Evolutionary conservation across 371 early-diverging fungal species (phyloP).

Genomic region (Zopfochytrium polystomum): DNA sequence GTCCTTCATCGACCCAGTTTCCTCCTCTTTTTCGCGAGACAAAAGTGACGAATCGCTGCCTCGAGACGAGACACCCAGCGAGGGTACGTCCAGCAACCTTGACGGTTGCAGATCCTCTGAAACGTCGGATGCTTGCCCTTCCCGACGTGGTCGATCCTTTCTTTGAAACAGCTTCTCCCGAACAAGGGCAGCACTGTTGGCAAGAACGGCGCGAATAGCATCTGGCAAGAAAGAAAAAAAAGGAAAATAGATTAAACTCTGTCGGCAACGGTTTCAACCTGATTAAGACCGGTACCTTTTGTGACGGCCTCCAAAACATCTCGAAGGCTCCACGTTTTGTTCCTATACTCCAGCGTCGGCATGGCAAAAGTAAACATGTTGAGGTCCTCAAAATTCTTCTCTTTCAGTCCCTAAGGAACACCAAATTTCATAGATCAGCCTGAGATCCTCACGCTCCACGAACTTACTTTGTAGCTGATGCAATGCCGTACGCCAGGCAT

Average conservation of each 20-base stretch:
- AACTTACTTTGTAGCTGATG: constrained; percentile 61
- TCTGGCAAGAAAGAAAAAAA: too few species aligned
- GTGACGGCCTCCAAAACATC: constrained; percentile 65
- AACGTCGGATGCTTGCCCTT: too few species aligned
- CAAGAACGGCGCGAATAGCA: constrained; percentile 57
- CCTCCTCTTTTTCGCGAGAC: too few species aligned
- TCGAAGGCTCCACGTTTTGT: constrained; percentile 72
- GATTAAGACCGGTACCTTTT: constrained; percentile 40
- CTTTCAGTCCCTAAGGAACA: constrained; percentile 55
- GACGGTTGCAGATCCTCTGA: too few species aligned
- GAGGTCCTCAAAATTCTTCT: constrained; percentile 71
- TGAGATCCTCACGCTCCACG: not conserved
- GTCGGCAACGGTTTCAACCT: too few species aligned
- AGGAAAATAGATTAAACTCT: too few species aligned
- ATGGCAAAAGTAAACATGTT: constrained; percentile 65
- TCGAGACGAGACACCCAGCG: too few species aligned
- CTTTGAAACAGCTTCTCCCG: constrained; percentile 57
- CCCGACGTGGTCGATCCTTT: too few species aligned
- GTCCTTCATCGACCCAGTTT: too few species aligned
- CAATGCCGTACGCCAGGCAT: constrained; percentile 67
- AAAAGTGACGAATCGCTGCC: too few species aligned
- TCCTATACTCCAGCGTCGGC: constrained; percentile 71
- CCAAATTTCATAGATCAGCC: not conserved
- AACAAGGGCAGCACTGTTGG: constrained; percentile 65
- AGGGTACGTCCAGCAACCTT: too few species aligned